Percentiles rank a stretch among this genome's conserved stretches.
Conservation (phyloP, 345 rosid genomes). For the Lepidium aucheri region DNA sequence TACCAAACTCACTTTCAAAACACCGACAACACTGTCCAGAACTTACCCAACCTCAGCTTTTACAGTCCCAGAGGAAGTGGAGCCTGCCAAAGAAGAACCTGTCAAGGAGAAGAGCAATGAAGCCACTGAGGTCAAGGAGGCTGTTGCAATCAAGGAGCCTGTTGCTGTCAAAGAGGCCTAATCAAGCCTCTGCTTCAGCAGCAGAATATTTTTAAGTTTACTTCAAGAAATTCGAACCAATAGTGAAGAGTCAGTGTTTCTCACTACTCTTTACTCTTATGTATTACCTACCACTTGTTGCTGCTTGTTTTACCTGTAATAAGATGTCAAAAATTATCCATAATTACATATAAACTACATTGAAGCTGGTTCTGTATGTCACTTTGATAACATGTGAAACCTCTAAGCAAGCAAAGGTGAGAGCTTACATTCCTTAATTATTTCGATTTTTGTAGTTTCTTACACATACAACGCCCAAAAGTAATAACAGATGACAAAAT, state of each 20-base stretch:
- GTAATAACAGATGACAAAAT: too few relatives aligned
- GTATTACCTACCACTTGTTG: conserved; percentile 22
- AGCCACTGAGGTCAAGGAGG: conserved; percentile 12
- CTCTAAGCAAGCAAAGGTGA: background rate
- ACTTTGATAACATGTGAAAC: background rate
- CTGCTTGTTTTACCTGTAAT: conserved; percentile 19
- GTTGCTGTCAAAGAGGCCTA: conserved; percentile 25
- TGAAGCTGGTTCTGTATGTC: conserved; percentile 8
- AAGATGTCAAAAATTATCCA: conserved; percentile 8
- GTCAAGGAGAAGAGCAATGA: conserved; percentile 17
- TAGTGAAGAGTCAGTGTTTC: background rate
- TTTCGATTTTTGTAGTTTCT: background rate
- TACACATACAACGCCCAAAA: background rate
- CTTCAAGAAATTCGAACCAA: conserved; percentile 5
- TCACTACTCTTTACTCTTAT: conserved; percentile 11
- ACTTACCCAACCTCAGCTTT: conserved; percentile 67
- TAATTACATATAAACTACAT: conserved; percentile 2
- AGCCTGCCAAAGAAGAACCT: conserved; percentile 19
- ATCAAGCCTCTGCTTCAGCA: background rate
- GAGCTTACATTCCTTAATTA: background rate
- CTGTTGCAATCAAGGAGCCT: conserved; percentile 14
- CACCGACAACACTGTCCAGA: conserved; percentile 70
- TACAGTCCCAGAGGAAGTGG: conserved; percentile 38
- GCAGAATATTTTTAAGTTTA: background rate
- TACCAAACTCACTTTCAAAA: conserved; percentile 54